These are phyloP conservation scores for Citeromyces nyonsensis DNA, from an alignment of 805 yeast genomes.

Conservation along the genomic window DNA sequence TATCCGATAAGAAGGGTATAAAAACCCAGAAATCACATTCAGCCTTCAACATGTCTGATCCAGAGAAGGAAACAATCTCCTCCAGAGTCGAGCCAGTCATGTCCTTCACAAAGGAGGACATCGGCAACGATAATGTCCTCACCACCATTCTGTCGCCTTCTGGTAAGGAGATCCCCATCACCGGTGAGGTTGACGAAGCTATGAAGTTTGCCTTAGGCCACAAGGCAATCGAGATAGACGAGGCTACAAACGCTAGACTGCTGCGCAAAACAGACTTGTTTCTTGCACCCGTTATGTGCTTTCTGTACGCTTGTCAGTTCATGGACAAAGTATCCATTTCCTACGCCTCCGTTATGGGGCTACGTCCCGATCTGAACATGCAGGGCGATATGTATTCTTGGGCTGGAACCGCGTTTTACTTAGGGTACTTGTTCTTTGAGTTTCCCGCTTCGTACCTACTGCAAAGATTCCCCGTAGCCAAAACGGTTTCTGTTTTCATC, in stretches of 20 bases:
- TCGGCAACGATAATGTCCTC: no score
- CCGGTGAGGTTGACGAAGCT: slow-evolving; percentile 28
- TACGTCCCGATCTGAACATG: slow-evolving; percentile 19
- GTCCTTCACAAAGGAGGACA: no score
- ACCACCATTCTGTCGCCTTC: background rate
- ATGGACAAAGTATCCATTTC: slow-evolving; percentile 23
- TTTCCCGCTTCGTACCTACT: slow-evolving; percentile 18
- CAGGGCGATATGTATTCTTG: slow-evolving; percentile 13
- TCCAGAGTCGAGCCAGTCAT: no score
- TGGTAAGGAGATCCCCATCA: slow-evolving; percentile 5
- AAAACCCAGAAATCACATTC: no score
- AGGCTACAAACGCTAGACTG: slow-evolving; percentile 4
- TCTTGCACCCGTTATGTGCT: slow-evolving; percentile 28
- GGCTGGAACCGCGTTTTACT: slow-evolving; percentile 15
- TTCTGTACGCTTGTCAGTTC: slow-evolving; percentile 30
- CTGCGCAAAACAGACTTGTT: slow-evolving; percentile 29
- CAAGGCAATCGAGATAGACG: slow-evolving; percentile 11
- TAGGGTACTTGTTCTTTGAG: slow-evolving; percentile 15
- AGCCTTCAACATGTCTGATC: no score
- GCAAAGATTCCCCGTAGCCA: slow-evolving; percentile 16
- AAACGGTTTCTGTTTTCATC: slow-evolving; percentile 13
- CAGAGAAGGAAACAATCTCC: no score
- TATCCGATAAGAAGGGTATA: no score
- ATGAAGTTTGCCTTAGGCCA: slow-evolving; percentile 19
- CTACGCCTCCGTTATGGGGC: slow-evolving; percentile 19